These are phyloP conservation scores for Sphagnum tenellum DNA, from an alignment of 225 moss, liverwort and hornwort genomes.

Conservation along the genomic window DNA sequence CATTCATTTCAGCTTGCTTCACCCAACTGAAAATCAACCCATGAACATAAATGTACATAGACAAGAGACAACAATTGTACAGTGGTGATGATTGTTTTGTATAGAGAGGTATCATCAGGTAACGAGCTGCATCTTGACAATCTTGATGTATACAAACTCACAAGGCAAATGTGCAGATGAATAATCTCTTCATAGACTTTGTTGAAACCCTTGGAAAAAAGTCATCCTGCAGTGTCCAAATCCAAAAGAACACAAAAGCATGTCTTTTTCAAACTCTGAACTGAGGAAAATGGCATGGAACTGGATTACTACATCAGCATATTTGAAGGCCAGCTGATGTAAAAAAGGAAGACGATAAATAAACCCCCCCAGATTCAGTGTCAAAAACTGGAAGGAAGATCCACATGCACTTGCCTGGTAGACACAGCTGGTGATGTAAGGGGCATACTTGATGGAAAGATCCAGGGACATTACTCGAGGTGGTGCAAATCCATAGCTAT, in stretches of 20 bases:
- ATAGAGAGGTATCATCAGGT: too few species aligned
- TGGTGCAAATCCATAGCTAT: conserved; percentile 45
- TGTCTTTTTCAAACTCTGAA: neutral
- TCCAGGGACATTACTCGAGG: conserved; percentile 54
- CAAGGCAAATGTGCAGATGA: conserved; percentile 36
- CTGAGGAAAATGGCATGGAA: neutral
- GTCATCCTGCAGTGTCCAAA: conserved; percentile 37
- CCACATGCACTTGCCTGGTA: conserved; percentile 42
- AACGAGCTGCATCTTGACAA: too few species aligned
- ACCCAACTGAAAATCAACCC: neutral
- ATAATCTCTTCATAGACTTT: conserved; percentile 38
- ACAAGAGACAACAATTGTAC: too few species aligned
- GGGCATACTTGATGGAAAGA: conserved; percentile 43
- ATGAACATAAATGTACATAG: too few species aligned
- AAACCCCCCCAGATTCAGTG: neutral
- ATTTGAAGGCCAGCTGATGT: too few species aligned
- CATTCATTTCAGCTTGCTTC: neutral
- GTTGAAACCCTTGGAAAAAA: conserved; percentile 73
- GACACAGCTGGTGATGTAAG: conserved; percentile 38
- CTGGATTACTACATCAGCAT: too few species aligned
- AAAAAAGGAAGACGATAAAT: too few species aligned
- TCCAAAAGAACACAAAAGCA: conserved; percentile 1
- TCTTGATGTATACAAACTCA: conserved; percentile 15
- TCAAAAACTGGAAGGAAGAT: neutral
- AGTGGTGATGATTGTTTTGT: too few species aligned